These are phyloP conservation scores for Trichaptum fuscoviolaceum DNA, from an alignment of 768 basidiomycete species.

Conservation along the genomic window DNA sequence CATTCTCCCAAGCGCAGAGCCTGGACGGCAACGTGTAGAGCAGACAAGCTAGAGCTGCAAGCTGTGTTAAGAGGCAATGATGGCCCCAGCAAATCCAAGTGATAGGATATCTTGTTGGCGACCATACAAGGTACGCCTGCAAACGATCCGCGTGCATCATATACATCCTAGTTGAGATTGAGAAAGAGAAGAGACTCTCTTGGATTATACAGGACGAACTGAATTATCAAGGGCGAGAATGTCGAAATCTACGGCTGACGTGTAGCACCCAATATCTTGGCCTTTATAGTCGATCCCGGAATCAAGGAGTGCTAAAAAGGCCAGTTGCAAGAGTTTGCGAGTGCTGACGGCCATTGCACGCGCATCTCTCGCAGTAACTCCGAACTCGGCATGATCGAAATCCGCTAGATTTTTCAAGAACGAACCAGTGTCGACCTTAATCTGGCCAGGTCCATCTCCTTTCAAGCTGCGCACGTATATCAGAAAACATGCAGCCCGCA, in stretches of 20 bases:
- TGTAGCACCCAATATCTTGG: background rate
- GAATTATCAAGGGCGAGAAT: background rate
- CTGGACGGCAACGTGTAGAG: constrained; percentile 45
- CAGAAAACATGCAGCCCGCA: background rate
- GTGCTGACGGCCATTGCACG: background rate
- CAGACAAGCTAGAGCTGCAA: constrained; percentile 43
- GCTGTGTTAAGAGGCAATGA: constrained; percentile 47
- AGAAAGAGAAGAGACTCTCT: background rate
- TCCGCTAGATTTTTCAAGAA: constrained; percentile 33
- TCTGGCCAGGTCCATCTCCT: constrained; percentile 22
- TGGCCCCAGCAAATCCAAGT: constrained; percentile 37
- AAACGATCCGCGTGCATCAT: constrained; percentile 28
- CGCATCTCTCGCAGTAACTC: constrained; percentile 10
- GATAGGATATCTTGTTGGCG: constrained; percentile 35
- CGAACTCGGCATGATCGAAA: constrained; percentile 38
- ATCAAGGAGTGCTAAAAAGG: background rate
- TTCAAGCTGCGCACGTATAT: constrained; percentile 19
- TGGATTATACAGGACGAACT: background rate
- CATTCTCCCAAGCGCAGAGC: constrained; percentile 40
- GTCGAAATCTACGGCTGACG: background rate
- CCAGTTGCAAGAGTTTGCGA: background rate
- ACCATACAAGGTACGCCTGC: constrained; percentile 29
- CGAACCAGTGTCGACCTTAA: constrained; percentile 26
- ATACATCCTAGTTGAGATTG: constrained; percentile 25
- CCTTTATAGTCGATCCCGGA: background rate